A percentile compares a stretch with the other conserved stretches of the same genome.
Evolutionary conservation across 1,284 basidiomycete species (phyloP).

Genomic region (Ganoderma multipileum): DNA sequence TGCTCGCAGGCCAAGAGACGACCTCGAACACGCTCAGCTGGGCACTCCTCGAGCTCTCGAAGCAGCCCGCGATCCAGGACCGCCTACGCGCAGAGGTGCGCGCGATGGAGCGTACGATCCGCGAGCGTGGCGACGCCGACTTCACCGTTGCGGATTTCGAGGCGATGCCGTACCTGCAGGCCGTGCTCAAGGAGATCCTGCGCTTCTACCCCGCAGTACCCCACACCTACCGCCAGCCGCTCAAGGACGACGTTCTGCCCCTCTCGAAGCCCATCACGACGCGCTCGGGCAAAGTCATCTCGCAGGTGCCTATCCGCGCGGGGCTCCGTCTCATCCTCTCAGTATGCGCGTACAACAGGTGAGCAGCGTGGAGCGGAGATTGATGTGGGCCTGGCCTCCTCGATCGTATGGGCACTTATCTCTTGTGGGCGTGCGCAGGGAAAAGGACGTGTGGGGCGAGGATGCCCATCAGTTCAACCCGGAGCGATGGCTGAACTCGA

Average conservation of each 20-base stretch:
- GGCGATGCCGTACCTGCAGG: constrained; percentile 57
- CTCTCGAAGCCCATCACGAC: constrained; percentile 38
- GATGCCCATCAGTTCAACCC: constrained; percentile 39
- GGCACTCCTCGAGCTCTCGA: constrained; percentile 51
- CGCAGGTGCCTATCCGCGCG: constrained; percentile 43
- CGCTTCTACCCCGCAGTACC: constrained; percentile 40
- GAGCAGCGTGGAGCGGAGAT: neutral
- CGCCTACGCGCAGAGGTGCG: constrained; percentile 51
- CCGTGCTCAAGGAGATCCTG: constrained; percentile 54
- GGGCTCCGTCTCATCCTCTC: constrained; percentile 44
- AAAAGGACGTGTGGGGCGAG: constrained; percentile 37
- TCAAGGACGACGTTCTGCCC: constrained; percentile 43
- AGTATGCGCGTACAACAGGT: constrained; percentile 47
- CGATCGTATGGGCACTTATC: neutral
- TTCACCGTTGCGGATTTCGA: constrained; percentile 59
- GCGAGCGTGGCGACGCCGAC: constrained; percentile 46
- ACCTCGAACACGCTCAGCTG: constrained; percentile 51
- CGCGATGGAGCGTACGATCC: constrained; percentile 43
- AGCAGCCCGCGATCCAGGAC: constrained; percentile 45
- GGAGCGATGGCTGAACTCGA: constrained; percentile 34
- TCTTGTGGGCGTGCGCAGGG: constrained; percentile 18
- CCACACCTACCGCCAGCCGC: constrained; percentile 35
- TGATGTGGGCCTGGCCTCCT: neutral
- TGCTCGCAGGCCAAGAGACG: constrained; percentile 61
- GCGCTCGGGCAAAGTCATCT: constrained; percentile 39